Percentiles rank a stretch among this genome's conserved stretches.
These are phyloP conservation scores for Rhizomucor pusillus DNA, from an alignment of 371 early-diverging fungal species.

Conservation along the genomic window DNA sequence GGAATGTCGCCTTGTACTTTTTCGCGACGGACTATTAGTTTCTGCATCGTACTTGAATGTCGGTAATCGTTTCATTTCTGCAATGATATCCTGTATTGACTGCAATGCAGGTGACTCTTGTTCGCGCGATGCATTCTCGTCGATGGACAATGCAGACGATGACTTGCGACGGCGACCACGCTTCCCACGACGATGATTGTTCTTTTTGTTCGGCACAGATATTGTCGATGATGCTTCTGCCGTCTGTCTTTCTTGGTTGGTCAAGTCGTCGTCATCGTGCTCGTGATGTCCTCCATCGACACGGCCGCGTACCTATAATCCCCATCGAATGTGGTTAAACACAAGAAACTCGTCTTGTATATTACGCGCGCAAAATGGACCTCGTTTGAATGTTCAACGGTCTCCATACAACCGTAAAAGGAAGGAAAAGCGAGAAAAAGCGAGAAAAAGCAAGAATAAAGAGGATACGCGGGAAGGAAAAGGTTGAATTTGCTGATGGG, in stretches of 20 bases:
- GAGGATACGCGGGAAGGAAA: too few species aligned
- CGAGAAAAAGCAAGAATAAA: too few species aligned
- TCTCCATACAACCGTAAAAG: too few species aligned
- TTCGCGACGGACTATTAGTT: too few species aligned
- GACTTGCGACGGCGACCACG: constrained; percentile 19
- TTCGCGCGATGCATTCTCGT: constrained; percentile 9
- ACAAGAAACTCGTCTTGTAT: too few species aligned
- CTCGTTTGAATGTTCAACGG: too few species aligned
- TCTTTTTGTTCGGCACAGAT: constrained; percentile 6
- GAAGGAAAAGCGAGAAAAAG: too few species aligned
- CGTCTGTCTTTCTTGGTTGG: neutral
- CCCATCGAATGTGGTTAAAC: too few species aligned
- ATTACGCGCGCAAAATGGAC: too few species aligned
- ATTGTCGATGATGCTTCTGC: neutral
- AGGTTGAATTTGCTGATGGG: too few species aligned
- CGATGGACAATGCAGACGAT: constrained; percentile 3
- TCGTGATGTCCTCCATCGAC: too few species aligned
- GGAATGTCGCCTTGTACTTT: constrained; percentile 21
- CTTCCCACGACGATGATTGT: constrained; percentile 18
- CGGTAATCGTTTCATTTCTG: constrained; percentile 28
- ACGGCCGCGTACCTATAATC: too few species aligned
- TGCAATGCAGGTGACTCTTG: constrained; percentile 32
- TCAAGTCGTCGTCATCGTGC: neutral
- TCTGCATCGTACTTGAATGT: neutral
- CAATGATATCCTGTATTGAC: constrained; percentile 40